Evolutionary conservation across 768 basidiomycete species (phyloP), one percentile per base, ranked within the genome.

Genomic region (Xerocomellus chrysenteron): DNA sequence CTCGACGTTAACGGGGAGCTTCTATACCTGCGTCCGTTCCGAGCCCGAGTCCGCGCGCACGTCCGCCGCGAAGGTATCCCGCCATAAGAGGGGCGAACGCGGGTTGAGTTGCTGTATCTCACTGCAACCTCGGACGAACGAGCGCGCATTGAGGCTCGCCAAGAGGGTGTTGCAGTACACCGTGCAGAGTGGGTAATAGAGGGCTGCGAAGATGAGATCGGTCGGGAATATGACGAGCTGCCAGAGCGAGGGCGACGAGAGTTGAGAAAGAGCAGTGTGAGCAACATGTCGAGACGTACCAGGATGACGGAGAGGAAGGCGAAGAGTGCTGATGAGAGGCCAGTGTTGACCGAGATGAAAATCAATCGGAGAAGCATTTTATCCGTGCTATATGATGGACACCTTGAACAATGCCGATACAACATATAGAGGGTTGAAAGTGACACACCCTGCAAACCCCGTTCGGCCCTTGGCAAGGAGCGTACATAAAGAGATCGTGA

Each of bases 161-260:
- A 75, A 64, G 6, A 74, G 47, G 26, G 73, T 68, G 57, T 69
- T 72, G 44, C 72, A 66, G 43, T 75, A 75, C 13, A 73, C 56
- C 28, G 70, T 62, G 45, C 71, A 69, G 24, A 74, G 59, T 6
- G 73, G 68, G 40, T 63, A 70, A 50, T 68, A 73, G 36, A 73
- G n/a, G 6, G 64, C 65, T 17, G 52, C 57, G 48, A 68, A 59
- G 44, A 66, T 57, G 51, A 64, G 62, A 36, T 69, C 49, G 47
- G 54, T 57, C 12, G 68, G 69, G 24, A 62, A 68, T 50, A 64
- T 21, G 36, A 66, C 61, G 6, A 67, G 59, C 66, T 69, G 47
- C 13, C 30, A 28, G 44, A 11, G 5, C 41, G 32, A 26, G 46
- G 26, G 16, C 28, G 19, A 19, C 47, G 32, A 46, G 17, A 7